phyloP scores from a whole-genome alignment of 192 early-diverging fungal genomes.

The Fimicolochytrium jonesii region DNA sequence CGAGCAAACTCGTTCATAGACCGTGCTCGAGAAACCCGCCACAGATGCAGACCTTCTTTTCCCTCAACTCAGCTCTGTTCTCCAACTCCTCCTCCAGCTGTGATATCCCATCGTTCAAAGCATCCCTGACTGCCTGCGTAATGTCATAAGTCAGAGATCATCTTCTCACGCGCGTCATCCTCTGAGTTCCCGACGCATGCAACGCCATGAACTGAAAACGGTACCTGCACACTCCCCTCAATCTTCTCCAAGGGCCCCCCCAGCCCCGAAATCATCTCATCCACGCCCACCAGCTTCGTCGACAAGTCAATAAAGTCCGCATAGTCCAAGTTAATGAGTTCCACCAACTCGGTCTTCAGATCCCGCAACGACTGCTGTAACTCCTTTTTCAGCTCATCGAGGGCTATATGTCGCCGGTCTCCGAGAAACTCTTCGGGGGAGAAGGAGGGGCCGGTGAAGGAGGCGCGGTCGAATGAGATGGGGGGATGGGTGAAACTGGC shows the following conservation, averaged over 20 bases:
- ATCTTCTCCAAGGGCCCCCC: constrained; percentile 56
- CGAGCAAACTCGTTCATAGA: constrained; percentile 7
- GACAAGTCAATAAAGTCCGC: constrained; percentile 77
- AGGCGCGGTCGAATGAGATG: constrained; percentile 17
- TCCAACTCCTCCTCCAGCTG: constrained; percentile 56
- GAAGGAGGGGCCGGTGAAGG: constrained; percentile 33
- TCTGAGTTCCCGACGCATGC: too few species aligned
- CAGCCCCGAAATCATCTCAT: constrained; percentile 60
- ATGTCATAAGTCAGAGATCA: too few species aligned
- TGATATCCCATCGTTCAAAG: constrained; percentile 50
- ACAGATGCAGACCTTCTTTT: constrained; percentile 54
- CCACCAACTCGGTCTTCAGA: constrained; percentile 70
- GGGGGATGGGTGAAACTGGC: constrained; percentile 11
- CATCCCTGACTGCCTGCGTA: constrained; percentile 48
- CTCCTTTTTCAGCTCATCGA: constrained; percentile 63
- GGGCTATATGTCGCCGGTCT: constrained; percentile 59
- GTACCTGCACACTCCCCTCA: constrained; percentile 57
- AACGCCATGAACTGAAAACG: too few species aligned
- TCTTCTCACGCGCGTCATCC: too few species aligned
- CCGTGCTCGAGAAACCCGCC: not conserved
- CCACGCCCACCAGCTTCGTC: constrained; percentile 71
- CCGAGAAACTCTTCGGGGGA: constrained; percentile 60
- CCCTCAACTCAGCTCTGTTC: constrained; percentile 58
- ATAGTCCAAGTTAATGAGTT: constrained; percentile 75
- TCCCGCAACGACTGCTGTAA: constrained; percentile 50